A percentile compares a stretch with the other conserved stretches of the same genome.
Conservation (phyloP, 768 basidiomycete genomes). For the Daedalea quercina region DNA sequence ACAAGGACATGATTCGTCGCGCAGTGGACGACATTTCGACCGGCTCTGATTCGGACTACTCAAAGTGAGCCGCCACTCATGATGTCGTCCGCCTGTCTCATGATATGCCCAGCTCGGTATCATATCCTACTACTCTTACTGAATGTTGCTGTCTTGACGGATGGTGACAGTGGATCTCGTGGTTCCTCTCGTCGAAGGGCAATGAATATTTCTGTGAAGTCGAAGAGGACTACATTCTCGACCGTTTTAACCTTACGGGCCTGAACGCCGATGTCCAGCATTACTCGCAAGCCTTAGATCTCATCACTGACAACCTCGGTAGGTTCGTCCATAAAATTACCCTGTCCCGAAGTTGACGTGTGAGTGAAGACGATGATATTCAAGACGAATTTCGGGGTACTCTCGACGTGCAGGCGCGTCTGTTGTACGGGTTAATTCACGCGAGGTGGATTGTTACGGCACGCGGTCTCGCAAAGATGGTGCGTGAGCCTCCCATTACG, state of each 20-base stretch:
- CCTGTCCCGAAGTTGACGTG: no score
- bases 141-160: slow-evolving; percentile 1
- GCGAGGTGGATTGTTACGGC: slow-evolving; percentile 96
- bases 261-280: slow-evolving; percentile 94
- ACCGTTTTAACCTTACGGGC: slow-evolving; percentile 97
- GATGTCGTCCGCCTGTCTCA: slow-evolving; percentile 15
- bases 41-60: slow-evolving; percentile 93
- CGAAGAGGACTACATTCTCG: slow-evolving; percentile 97
- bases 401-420: slow-evolving; percentile 87
- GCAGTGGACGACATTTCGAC: slow-evolving; percentile 84
- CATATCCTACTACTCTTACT: slow-evolving; percentile 2
- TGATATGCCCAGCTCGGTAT: slow-evolving; percentile 14
- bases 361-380: slow-evolving; percentile 92
- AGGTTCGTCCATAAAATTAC: no score
- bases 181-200: slow-evolving; percentile 95
- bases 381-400: slow-evolving; percentile 91
- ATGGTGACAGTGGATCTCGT: slow-evolving; percentile 80
- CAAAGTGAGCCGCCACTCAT: slow-evolving; percentile 56
- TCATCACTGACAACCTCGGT: slow-evolving; percentile 96
- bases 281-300: slow-evolving; percentile 88
- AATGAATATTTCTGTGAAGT: slow-evolving; percentile 99
- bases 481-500: slow-evolving; percentile 22
- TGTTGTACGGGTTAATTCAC: slow-evolving; percentile 94
- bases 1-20: slow-evolving; percentile 26
- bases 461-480: slow-evolving; percentile 93